Conservation (phyloP, 208 protist genomes). For the Leishmania aethiopica region DNA sequence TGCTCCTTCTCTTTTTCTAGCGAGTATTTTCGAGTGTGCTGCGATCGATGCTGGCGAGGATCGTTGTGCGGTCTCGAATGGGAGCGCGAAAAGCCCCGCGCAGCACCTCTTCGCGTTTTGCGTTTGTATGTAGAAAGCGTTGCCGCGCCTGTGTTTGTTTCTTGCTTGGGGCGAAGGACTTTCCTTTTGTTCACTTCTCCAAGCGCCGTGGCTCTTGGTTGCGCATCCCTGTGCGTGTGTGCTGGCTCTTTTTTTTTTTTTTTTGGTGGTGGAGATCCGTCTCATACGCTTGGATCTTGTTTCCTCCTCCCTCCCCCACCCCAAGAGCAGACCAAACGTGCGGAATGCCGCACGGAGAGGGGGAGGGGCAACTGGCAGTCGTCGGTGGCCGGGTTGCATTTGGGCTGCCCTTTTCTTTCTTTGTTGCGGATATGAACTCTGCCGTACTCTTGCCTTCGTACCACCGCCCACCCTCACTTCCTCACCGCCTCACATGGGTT, state of each 20-base stretch:
- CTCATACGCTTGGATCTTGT: neutral
- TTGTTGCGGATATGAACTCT: neutral
- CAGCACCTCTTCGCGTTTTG: neutral
- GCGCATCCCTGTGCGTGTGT: neutral
- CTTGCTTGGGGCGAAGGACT: neutral
- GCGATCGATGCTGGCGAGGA: neutral
- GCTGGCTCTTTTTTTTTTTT: conserved; percentile 8
- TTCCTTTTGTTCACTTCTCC: neutral
- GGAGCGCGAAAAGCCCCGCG: neutral
- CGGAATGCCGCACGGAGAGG: neutral
- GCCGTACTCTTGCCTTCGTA: neutral
- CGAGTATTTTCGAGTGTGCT: neutral
- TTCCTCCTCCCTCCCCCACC: neutral
- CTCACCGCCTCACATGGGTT: neutral
- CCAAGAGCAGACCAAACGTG: neutral
- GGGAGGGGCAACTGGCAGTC: neutral
- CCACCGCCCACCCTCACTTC: neutral
- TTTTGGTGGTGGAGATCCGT: neutral
- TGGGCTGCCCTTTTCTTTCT: neutral
- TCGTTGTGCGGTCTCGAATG: neutral
- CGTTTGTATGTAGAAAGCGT: neutral
- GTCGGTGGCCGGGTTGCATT: neutral
- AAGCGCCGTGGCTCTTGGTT: neutral
- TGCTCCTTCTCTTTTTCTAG: neutral
- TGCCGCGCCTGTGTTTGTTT: too few relatives aligned